Percentiles rank a stretch among this genome's conserved stretches.
These are phyloP conservation scores for Aspergillus caelatus DNA, from an alignment of 2,329 filamentous ascomycete genomes.

Conservation along the genomic window DNA sequence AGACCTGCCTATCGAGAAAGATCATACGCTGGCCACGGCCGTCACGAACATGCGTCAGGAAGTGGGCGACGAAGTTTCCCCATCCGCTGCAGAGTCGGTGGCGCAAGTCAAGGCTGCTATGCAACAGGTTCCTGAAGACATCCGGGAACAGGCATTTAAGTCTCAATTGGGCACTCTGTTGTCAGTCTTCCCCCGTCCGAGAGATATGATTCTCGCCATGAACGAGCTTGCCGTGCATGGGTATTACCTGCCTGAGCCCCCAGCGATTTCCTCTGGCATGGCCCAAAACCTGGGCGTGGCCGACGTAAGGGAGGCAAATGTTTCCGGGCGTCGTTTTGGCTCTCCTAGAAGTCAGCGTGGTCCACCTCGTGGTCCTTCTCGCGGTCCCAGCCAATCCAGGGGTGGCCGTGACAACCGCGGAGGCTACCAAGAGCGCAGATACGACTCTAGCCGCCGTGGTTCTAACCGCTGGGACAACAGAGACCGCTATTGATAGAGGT, in stretches of 20 bases:
- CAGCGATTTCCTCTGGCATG: slow-evolving; percentile 28
- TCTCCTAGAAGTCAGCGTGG: background rate
- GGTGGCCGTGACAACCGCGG: background rate
- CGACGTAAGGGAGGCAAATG: slow-evolving; percentile 28
- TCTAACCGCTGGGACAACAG: background rate
- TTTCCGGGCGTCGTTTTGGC: slow-evolving; percentile 9
- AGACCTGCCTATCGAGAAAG: slow-evolving; percentile 15
- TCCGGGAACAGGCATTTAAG: slow-evolving; percentile 36
- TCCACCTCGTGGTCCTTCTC: background rate
- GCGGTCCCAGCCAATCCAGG: background rate
- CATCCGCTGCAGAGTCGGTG: slow-evolving; percentile 23
- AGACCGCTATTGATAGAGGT: background rate
- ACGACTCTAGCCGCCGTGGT: slow-evolving; percentile 5
- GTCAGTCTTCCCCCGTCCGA: slow-evolving; percentile 36
- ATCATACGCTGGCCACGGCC: slow-evolving; percentile 21
- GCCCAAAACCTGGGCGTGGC: slow-evolving; percentile 34
- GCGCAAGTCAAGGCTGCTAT: slow-evolving; percentile 49
- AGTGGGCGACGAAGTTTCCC: slow-evolving; percentile 6
- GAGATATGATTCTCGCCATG: slow-evolving; percentile 45
- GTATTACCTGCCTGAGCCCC: slow-evolving; percentile 46
- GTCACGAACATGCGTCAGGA: slow-evolving; percentile 14
- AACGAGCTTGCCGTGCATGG: slow-evolving; percentile 51
- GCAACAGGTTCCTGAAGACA: slow-evolving; percentile 23
- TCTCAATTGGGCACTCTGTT: slow-evolving; percentile 27
- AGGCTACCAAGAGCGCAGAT: background rate